Evolutionary conservation across 805 yeast species (phyloP).

Genomic region (Metahyphopichia silvanorum): DNA sequence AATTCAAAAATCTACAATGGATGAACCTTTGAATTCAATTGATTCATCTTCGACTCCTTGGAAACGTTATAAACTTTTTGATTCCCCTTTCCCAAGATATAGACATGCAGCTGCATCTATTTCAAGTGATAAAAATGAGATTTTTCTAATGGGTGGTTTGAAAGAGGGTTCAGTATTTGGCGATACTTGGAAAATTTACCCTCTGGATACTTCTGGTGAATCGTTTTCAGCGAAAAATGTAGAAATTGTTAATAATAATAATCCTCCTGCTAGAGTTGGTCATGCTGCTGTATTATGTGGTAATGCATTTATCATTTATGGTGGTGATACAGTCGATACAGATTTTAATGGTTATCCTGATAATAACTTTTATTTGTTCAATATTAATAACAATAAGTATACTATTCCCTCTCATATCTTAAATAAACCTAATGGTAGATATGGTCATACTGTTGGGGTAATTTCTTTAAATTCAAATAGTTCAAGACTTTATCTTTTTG

Average conservation of each 20-base stretch:
- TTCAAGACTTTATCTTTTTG: conserved; percentile 73
- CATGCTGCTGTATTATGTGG: conserved; percentile 92
- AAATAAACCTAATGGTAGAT: conserved; percentile 82
- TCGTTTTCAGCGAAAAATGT: conserved; percentile 25
- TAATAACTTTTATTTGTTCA: conserved; percentile 86
- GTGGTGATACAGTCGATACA: conserved; percentile 91
- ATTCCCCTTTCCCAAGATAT: conserved; percentile 91
- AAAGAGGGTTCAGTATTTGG: conserved; percentile 91
- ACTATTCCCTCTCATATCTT: conserved; percentile 43
- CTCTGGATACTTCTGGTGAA: conserved; percentile 29
- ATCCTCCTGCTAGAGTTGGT: conserved; percentile 95
- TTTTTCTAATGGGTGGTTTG: conserved; percentile 92
- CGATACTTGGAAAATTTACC: conserved; percentile 87
- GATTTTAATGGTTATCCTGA: conserved; percentile 77
- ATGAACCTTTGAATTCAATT: background rate
- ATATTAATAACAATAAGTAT: conserved; percentile 43
- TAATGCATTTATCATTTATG: conserved; percentile 90
- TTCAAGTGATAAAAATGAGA: conserved; percentile 75
- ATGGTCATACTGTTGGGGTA: conserved; percentile 88
- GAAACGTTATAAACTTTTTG: conserved; percentile 58
- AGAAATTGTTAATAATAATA: conserved; percentile 61
- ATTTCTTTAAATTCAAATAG: conserved; percentile 48
- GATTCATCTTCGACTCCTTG: conserved; percentile 49
- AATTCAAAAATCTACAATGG: no score
- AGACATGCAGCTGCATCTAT: conserved; percentile 76